Evolutionary conservation across 2,329 filamentous ascomycete genomes (phyloP).

Genomic region (Cordyceps cateniannulata): DNA sequence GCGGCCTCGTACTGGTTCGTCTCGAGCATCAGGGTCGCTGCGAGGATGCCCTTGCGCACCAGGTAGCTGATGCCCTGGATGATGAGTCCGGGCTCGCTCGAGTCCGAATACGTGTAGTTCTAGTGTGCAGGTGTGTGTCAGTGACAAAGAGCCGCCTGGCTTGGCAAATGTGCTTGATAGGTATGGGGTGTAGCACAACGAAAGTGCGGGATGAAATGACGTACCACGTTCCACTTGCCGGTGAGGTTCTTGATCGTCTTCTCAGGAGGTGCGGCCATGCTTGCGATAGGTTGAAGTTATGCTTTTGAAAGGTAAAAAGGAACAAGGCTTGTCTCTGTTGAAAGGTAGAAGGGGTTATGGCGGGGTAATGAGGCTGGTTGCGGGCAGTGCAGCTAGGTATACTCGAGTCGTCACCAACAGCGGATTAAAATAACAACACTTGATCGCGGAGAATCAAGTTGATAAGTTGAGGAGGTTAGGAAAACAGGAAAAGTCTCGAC

Average conservation of each 20-base stretch:
- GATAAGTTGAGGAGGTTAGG: too few relatives aligned
- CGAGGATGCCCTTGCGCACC: constrained; percentile 62
- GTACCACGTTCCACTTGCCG: constrained; percentile 65
- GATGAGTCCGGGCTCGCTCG: constrained; percentile 59
- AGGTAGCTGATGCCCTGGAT: constrained; percentile 70
- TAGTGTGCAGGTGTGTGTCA: constrained; percentile 26
- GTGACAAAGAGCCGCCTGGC: too few relatives aligned
- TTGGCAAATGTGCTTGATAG: too few relatives aligned
- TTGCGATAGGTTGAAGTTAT: constrained; percentile 18
- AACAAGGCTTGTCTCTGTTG: background rate
- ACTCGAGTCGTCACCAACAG: background rate
- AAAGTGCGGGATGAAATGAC: constrained; percentile 18
- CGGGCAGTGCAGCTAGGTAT: background rate
- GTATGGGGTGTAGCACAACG: background rate
- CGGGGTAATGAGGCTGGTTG: background rate
- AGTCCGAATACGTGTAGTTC: constrained; percentile 71
- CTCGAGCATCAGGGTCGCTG: constrained; percentile 62
- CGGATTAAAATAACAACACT: background rate
- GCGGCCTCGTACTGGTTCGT: constrained; percentile 48
- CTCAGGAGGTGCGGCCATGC: constrained; percentile 65
- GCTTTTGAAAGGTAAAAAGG: background rate
- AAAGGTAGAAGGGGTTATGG: background rate
- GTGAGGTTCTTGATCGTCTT: constrained; percentile 62
- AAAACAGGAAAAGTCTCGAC: background rate
- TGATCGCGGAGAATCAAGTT: background rate